A percentile compares a stretch with the other conserved stretches of the same genome.
Conservation (phyloP, 306 rosid genomes). For the Hylodesmum podocarpum region DNA sequence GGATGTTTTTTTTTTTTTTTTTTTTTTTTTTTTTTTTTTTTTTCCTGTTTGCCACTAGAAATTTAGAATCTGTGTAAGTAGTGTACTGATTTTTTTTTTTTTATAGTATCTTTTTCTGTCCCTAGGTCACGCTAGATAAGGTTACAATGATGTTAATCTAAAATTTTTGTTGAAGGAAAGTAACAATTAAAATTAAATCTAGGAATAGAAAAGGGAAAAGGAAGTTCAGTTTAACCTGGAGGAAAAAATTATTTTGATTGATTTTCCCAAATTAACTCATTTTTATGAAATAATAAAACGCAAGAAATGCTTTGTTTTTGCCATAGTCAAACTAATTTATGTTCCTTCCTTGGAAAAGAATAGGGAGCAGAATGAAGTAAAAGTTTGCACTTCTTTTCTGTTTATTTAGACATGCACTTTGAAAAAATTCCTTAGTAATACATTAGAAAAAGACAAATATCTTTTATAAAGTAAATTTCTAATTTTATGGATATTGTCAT, state of each 20-base stretch:
- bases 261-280: not conserved
- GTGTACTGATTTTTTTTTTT: slow-evolving; percentile 17
- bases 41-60: slow-evolving; percentile 9
- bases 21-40: too few relatives aligned
- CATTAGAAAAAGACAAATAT: not conserved
- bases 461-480: too few relatives aligned
- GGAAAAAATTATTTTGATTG: not conserved
- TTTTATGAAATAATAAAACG: not conserved
- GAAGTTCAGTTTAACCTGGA: not conserved
- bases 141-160: not conserved
- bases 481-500: too few relatives aligned
- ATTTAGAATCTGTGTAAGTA: slow-evolving; percentile 34
- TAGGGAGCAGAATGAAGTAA: not conserved
- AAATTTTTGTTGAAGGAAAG: not conserved
- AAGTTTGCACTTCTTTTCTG: not conserved
- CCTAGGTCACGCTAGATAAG: not conserved
- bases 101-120: slow-evolving; percentile 7
- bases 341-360: not conserved
- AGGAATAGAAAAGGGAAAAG: not conserved
- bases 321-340: not conserved
- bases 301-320: not conserved
- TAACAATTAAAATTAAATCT: not conserved
- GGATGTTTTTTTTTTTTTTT: slow-evolving; percentile 10
- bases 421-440: not conserved
- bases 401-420: not conserved